Evolutionary conservation across 2,329 filamentous ascomycete genomes (phyloP).

Genomic region (Microthyrium microscopicum): DNA sequence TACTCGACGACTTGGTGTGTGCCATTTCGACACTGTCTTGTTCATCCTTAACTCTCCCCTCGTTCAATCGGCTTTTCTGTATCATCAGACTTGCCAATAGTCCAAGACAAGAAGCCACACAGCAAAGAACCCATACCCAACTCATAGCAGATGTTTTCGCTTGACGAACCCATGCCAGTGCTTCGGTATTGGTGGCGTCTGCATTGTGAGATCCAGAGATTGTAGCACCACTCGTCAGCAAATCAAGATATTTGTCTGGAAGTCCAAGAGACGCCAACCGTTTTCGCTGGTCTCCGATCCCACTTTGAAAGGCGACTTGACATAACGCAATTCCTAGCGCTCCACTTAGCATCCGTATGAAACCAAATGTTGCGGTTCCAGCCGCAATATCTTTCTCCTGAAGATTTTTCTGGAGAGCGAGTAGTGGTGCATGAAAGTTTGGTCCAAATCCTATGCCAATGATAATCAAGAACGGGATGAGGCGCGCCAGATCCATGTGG

Average conservation of each 20-base stretch:
- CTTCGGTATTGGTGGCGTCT: conserved; percentile 28
- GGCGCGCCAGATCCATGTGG: conserved; percentile 18
- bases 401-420: conserved; percentile 44
- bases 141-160: conserved; percentile 27
- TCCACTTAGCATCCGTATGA: conserved; percentile 47
- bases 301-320: conserved; percentile 58
- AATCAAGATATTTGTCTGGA: conserved; percentile 25
- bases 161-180: conserved; percentile 21
- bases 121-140: conserved; percentile 36
- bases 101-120: conserved; percentile 21
- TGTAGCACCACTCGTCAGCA: conserved; percentile 16
- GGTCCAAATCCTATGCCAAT: conserved; percentile 47
- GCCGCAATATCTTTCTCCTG: conserved; percentile 41
- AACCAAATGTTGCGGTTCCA: conserved; percentile 43
- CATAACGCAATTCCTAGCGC: conserved; percentile 51
- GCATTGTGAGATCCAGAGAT: conserved; percentile 35
- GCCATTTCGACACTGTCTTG: too few relatives aligned
- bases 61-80: too few relatives aligned
- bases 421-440: conserved; percentile 46
- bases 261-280: conserved; percentile 30
- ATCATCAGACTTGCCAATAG: conserved; percentile 19
- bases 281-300: conserved; percentile 40
- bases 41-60: too few relatives aligned
- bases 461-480: conserved; percentile 40
- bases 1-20: too few relatives aligned